A percentile compares a stretch with the other conserved stretches of the same genome.
phyloP scores from a whole-genome alignment of 192 early-diverging fungal genomes.

The Rhizophagus clarus region DNA sequence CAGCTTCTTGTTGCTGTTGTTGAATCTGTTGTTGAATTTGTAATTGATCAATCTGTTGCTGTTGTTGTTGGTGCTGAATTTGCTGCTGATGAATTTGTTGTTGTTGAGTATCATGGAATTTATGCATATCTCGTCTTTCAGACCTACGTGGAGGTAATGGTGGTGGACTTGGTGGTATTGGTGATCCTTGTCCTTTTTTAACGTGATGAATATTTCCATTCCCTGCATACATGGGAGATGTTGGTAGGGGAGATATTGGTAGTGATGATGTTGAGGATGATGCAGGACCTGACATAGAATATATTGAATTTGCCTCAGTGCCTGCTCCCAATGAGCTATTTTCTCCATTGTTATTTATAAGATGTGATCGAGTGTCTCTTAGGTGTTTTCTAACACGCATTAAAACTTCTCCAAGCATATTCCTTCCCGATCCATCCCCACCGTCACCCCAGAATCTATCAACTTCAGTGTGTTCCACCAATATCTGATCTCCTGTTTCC shows the following conservation, averaged over 20 bases:
- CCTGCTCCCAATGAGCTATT: neutral
- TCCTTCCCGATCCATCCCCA: slow-evolving; percentile 48
- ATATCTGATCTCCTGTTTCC: slow-evolving; percentile 36
- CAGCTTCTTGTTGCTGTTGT: too few relatives aligned
- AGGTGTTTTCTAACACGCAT: slow-evolving; percentile 43
- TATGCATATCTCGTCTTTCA: neutral
- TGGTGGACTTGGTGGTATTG: neutral
- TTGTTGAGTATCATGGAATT: neutral
- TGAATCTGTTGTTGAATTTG: neutral
- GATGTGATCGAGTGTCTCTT: neutral
- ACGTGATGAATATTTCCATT: neutral
- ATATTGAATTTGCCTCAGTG: neutral
- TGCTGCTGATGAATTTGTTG: neutral
- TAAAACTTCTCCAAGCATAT: slow-evolving; percentile 42
- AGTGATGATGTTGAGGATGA: neutral
- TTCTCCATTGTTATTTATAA: neutral
- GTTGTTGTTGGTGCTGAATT: too few relatives aligned
- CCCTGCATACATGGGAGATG: too few relatives aligned
- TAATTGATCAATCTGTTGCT: neutral
- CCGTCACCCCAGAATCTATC: slow-evolving; percentile 58
- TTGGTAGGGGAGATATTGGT: neutral
- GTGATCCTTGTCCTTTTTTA: neutral
- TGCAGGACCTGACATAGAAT: neutral
- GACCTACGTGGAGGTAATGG: neutral
- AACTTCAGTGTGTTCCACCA: slow-evolving; percentile 48